phyloP scores from a whole-genome alignment of 805 yeast species.

The Lipomyces chichibuensis region DNA sequence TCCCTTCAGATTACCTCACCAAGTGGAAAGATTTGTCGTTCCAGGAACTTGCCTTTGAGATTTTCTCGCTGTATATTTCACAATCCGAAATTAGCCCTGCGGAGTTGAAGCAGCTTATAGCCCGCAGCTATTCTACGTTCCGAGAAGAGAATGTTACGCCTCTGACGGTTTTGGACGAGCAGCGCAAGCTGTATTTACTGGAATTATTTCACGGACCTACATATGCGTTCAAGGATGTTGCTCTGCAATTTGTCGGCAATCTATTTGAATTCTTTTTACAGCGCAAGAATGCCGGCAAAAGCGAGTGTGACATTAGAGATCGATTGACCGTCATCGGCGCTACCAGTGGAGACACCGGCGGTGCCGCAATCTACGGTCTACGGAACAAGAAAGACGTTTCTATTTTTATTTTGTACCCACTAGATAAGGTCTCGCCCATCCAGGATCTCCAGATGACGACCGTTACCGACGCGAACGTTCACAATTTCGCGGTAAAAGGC shows the following conservation, averaged over 20 bases:
- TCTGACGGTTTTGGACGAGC: constrained; percentile 59
- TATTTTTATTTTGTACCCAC: constrained; percentile 93
- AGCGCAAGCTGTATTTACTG: constrained; percentile 65
- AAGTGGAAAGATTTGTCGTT: constrained; percentile 77
- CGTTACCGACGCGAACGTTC: constrained; percentile 88
- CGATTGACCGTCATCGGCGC: constrained; percentile 97
- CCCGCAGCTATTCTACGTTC: constrained; percentile 85
- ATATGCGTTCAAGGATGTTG: constrained; percentile 98
- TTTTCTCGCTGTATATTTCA: constrained; percentile 77
- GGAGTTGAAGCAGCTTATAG: constrained; percentile 66
- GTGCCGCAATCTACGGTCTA: constrained; percentile 97
- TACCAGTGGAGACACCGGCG: constrained; percentile 98
- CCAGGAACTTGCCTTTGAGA: constrained; percentile 83
- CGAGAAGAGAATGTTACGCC: constrained; percentile 91
- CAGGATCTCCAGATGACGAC: constrained; percentile 99
- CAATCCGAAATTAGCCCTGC: constrained; percentile 69
- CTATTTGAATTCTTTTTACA: constrained; percentile 87
- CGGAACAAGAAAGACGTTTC: constrained; percentile 97
- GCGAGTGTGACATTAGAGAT: constrained; percentile 55
- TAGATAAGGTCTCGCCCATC: constrained; percentile 95
- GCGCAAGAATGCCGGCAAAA: constrained; percentile 64
- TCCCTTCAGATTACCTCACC: constrained; percentile 58
- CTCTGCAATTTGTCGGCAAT: constrained; percentile 96
- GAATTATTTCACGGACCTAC: constrained; percentile 99
- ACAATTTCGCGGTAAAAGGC: constrained; percentile 92